Percentiles rank a stretch among this genome's conserved stretches.
phyloP scores from a whole-genome alignment of 352 stramenopile genomes.

The Halophytophthora batemanensis region DNA sequence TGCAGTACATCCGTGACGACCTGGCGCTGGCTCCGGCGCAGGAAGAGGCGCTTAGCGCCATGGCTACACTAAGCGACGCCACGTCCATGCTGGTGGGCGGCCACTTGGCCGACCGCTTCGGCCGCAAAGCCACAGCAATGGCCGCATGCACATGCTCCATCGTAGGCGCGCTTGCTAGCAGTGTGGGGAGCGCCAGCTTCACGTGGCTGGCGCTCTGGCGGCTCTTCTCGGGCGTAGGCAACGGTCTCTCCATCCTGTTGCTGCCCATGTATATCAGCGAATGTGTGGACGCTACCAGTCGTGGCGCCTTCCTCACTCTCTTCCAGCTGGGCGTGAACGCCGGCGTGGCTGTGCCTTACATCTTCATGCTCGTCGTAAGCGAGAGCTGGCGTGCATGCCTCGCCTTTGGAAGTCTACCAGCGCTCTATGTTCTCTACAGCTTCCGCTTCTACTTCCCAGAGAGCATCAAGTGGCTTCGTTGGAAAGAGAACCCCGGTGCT shows the following conservation, averaged over 20 bases:
- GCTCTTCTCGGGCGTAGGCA: conserved; percentile 71
- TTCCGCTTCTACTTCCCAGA: conserved; percentile 75
- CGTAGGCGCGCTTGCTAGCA: conserved; percentile 53
- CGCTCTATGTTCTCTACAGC: conserved; percentile 74
- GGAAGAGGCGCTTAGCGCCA: conserved; percentile 75
- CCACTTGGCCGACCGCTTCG: conserved; percentile 66
- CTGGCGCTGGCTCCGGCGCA: conserved; percentile 59
- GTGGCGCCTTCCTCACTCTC: conserved; percentile 67
- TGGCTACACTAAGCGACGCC: conserved; percentile 77
- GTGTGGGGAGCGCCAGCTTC: conserved; percentile 52
- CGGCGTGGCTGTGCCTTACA: conserved; percentile 70
- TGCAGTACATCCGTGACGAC: conserved; percentile 82
- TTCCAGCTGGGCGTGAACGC: conserved; percentile 83
- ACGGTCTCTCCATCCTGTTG: conserved; percentile 80
- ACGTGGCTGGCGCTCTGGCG: conserved; percentile 65
- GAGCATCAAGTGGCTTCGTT: conserved; percentile 73
- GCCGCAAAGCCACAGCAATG: conserved; percentile 67
- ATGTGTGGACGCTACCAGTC: conserved; percentile 59
- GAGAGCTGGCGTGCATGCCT: conserved; percentile 82
- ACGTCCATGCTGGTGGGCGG: conserved; percentile 78
- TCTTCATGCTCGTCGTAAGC: conserved; percentile 74
- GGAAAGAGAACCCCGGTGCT: conserved; percentile 47
- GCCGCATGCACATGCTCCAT: conserved; percentile 73
- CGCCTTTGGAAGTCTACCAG: conserved; percentile 63
- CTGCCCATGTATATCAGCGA: conserved; percentile 90